A percentile compares a stretch with the other conserved stretches of the same genome.
Evolutionary conservation across 768 basidiomycete species (phyloP).

Genomic region (Dictyophora rubrovolvata): DNA sequence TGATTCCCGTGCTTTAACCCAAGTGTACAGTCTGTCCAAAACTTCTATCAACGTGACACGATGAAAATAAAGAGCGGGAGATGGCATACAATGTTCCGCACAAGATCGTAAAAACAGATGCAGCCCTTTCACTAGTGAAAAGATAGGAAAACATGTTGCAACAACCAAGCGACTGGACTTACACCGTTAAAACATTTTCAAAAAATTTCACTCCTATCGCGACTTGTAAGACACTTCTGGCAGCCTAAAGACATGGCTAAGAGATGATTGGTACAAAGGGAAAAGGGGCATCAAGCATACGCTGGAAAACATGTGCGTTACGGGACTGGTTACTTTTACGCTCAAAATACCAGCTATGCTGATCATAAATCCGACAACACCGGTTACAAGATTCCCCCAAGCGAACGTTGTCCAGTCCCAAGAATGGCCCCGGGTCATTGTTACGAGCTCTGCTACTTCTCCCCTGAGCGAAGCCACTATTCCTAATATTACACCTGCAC

Average conservation of each 20-base stretch:
- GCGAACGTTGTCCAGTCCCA: constrained; percentile 10
- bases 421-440: constrained; percentile 14
- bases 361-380: constrained; percentile 34
- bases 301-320: constrained; percentile 36
- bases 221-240: constrained; percentile 34
- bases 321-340: constrained; percentile 38
- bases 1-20: constrained; percentile 4
- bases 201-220: constrained; percentile 32
- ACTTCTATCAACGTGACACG: background rate
- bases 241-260: constrained; percentile 16
- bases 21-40: constrained; percentile 1
- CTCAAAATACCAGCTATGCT: constrained; percentile 33
- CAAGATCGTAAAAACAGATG: constrained; percentile 58
- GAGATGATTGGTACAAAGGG: background rate
- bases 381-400: constrained; percentile 21
- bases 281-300: background rate
- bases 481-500: constrained; percentile 23
- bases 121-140: constrained; percentile 43
- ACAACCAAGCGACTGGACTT: background rate
- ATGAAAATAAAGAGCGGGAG: background rate
- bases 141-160: background rate
- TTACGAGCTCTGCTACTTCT: constrained; percentile 16
- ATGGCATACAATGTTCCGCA: constrained; percentile 51
- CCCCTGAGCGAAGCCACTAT: constrained; percentile 30
- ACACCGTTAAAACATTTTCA: constrained; percentile 26